Conservation (phyloP, 345 rosid species). For the Citropsis articulata region DNA sequence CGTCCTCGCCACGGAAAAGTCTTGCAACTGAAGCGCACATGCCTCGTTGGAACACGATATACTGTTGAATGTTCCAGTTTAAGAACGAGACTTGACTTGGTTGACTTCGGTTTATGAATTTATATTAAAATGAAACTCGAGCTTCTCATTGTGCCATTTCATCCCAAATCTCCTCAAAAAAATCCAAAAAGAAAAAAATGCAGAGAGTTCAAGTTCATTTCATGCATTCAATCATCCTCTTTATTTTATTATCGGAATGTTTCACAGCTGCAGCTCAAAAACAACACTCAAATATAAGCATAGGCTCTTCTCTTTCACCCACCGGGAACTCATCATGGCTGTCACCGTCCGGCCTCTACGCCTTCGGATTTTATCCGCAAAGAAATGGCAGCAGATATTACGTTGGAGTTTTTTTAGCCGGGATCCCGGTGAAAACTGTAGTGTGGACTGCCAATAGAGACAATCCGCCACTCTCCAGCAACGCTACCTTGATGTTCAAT, state of each 20-base stretch:
- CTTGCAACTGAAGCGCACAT: too few relatives aligned
- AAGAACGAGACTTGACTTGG: too few relatives aligned
- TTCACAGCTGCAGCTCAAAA: constrained; percentile 12
- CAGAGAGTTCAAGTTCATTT: neutral
- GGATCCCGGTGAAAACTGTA: neutral
- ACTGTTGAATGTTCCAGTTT: too few relatives aligned
- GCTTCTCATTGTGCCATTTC: too few relatives aligned
- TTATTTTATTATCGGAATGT: neutral
- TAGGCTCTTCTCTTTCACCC: constrained; percentile 23
- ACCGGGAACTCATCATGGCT: constrained; percentile 18
- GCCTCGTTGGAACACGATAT: too few relatives aligned
- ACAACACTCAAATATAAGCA: constrained; percentile 18
- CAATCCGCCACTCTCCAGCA: constrained; percentile 4
- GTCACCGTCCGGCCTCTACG: constrained; percentile 35
- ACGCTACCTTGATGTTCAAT: constrained; percentile 12
- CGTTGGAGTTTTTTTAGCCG: constrained; percentile 28
- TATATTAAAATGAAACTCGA: too few relatives aligned
- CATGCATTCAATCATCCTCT: neutral
- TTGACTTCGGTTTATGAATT: too few relatives aligned
- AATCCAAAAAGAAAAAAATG: neutral
- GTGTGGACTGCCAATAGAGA: constrained; percentile 20
- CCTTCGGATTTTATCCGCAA: constrained; percentile 32
- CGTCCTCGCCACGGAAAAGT: too few relatives aligned
- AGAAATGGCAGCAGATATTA: constrained; percentile 17
- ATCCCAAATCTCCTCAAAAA: too few relatives aligned